Conservation (phyloP, 352 stramenopile species). For the Phytophthora litchii region DNA sequence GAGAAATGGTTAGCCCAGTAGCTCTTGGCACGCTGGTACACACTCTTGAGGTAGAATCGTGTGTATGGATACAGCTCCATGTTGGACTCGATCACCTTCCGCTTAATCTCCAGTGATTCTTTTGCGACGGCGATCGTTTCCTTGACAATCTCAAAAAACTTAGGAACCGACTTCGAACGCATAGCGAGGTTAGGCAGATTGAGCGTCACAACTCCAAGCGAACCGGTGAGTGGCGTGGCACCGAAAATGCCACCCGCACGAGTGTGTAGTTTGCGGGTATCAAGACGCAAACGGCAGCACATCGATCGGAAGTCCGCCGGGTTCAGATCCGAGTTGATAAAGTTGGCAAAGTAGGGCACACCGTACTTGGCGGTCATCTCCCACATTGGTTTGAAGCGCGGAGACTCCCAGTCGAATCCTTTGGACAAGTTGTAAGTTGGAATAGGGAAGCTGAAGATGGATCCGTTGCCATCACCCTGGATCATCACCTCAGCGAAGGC, state of each 20-base stretch:
- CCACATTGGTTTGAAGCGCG: slow-evolving; percentile 34
- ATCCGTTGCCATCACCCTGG: slow-evolving; percentile 35
- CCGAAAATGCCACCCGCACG: slow-evolving; percentile 38
- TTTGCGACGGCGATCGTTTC: slow-evolving; percentile 34
- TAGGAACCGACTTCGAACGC: slow-evolving; percentile 26
- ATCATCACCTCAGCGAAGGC: slow-evolving; percentile 42
- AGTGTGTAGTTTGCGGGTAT: slow-evolving; percentile 36
- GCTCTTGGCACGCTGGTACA: slow-evolving; percentile 31
- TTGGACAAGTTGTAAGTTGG: slow-evolving; percentile 40
- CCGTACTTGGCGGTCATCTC: slow-evolving; percentile 42
- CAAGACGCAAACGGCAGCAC: slow-evolving; percentile 36
- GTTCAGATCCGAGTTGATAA: slow-evolving; percentile 39
- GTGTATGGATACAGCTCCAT: slow-evolving; percentile 44
- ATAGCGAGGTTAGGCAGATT: slow-evolving; percentile 36
- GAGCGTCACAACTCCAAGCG: slow-evolving; percentile 39
- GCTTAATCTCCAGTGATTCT: slow-evolving; percentile 38
- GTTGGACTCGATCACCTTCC: slow-evolving; percentile 32
- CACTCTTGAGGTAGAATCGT: slow-evolving; percentile 36
- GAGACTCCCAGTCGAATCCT: slow-evolving; percentile 37
- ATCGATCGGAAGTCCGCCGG: slow-evolving; percentile 36
- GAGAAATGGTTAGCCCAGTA: slow-evolving; percentile 45
- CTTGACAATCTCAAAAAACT: slow-evolving; percentile 35
- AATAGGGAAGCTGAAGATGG: slow-evolving; percentile 45
- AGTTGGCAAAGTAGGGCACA: slow-evolving; percentile 38
- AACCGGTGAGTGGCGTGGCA: slow-evolving; percentile 32